Conservation (phyloP, 1,284 basidiomycete genomes). For the Ustilago loliicola region DNA sequence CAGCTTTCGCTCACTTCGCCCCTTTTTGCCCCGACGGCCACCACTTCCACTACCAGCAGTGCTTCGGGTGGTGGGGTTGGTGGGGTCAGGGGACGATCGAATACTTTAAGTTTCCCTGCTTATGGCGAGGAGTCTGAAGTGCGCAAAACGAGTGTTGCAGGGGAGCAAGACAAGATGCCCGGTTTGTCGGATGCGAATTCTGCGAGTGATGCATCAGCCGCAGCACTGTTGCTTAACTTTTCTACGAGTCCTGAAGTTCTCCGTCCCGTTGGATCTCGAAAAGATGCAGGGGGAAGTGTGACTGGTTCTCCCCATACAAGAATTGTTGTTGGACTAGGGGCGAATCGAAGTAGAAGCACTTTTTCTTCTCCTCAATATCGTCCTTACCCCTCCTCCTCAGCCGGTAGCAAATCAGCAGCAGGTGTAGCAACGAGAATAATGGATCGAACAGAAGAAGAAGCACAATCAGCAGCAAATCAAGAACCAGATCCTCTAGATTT, state of each 20-base stretch:
- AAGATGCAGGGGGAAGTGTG: not conserved
- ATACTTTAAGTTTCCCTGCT: constrained; percentile 17
- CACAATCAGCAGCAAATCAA: not conserved
- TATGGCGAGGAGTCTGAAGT: constrained; percentile 44
- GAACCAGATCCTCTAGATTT: constrained; percentile 19
- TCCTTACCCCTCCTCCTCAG: constrained; percentile 7
- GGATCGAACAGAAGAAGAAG: not conserved
- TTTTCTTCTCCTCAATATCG: constrained; percentile 31
- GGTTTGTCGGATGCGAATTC: constrained; percentile 30
- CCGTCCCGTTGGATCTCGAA: constrained; percentile 30
- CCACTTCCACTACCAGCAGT: not conserved
- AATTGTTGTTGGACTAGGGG: constrained; percentile 6
- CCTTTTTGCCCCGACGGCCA: constrained; percentile 21
- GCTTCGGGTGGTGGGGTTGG: not conserved
- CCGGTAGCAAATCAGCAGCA: not conserved
- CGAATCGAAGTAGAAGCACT: constrained; percentile 19
- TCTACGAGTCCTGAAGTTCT: constrained; percentile 57
- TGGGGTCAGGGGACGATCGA: constrained; percentile 10
- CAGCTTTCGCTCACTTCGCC: constrained; percentile 45
- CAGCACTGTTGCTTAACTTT: constrained; percentile 50
- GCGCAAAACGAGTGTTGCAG: constrained; percentile 12
- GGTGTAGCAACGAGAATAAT: not conserved
- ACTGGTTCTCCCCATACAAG: constrained; percentile 15
- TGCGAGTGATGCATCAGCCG: constrained; percentile 34
- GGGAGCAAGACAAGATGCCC: not conserved